phyloP scores from a whole-genome alignment of 495 filamentous ascomycete genomes.

The Penicillium psychrofluorescens region DNA sequence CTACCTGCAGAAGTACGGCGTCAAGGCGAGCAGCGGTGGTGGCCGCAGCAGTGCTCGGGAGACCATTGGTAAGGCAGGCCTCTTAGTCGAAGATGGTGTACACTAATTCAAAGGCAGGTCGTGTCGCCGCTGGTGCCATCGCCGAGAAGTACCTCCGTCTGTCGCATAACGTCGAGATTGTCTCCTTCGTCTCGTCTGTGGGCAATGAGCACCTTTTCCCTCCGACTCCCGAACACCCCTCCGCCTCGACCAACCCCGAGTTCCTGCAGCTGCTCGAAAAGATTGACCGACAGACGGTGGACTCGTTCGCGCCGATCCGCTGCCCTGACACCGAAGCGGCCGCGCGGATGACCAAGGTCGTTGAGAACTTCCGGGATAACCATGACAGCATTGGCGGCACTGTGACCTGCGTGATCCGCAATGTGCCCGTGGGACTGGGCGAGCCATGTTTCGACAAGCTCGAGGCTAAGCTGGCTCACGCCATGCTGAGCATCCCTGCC shows the following conservation, averaged over 20 bases:
- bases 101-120: constrained; percentile 33
- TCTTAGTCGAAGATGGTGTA: not conserved
- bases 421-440: constrained; percentile 79
- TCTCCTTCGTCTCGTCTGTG: constrained; percentile 83
- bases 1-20: constrained; percentile 94
- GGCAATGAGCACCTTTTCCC: constrained; percentile 79
- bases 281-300: constrained; percentile 73
- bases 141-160: constrained; percentile 86
- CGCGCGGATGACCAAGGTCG: constrained; percentile 67
- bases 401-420: constrained; percentile 92
- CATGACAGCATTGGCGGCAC: constrained; percentile 91
- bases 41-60: constrained; percentile 89
- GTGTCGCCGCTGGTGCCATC: constrained; percentile 91
- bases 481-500: constrained; percentile 95
- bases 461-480: constrained; percentile 87
- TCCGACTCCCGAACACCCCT: constrained; percentile 66
- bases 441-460: constrained; percentile 97
- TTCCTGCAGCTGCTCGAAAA: constrained; percentile 70
- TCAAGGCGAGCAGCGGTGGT: constrained; percentile 88
- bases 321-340: constrained; percentile 66
- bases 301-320: constrained; percentile 74
- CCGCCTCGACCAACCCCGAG: constrained; percentile 69
- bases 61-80: constrained; percentile 63
- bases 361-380: constrained; percentile 72
- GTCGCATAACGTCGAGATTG: constrained; percentile 80